phyloP scores from a whole-genome alignment of 2,329 filamentous ascomycete species.

The Colletotrichum lupini region DNA sequence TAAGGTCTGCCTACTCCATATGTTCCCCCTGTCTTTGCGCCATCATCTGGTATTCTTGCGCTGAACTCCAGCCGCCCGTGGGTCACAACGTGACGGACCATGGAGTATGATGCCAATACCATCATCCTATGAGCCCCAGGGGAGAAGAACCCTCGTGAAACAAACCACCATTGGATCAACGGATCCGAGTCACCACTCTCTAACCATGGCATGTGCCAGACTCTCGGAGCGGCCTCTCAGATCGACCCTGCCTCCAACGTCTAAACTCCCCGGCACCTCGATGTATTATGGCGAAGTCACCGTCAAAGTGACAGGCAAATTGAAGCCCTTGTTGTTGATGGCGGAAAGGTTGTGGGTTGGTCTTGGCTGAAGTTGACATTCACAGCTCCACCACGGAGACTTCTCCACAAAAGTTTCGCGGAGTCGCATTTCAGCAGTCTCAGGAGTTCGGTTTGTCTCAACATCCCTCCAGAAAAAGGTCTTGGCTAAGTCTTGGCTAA shows the following conservation, averaged over 20 bases:
- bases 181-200: not conserved
- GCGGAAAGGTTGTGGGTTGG: not conserved
- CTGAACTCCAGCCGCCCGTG: not conserved
- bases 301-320: not conserved
- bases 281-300: not conserved
- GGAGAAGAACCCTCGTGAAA: not conserved
- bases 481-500: conserved; percentile 3
- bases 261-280: not conserved
- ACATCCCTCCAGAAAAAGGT: too few relatives aligned
- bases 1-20: not conserved
- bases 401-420: conserved; percentile 27
- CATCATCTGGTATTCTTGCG: conserved; percentile 10
- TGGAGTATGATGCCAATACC: not conserved
- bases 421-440: conserved; percentile 28
- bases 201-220: not conserved
- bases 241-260: not conserved
- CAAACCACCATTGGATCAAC: not conserved
- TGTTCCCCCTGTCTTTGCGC: not conserved
- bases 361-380: conserved; percentile 1
- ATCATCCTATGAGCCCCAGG: not conserved
- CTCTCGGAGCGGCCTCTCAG: not conserved
- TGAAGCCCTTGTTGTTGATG: not conserved
- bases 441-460: conserved; percentile 2
- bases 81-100: not conserved
- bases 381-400: not conserved